A percentile compares a stretch with the other conserved stretches of the same genome.
Conservation (phyloP, 2,329 filamentous ascomycete species). For the Cladosporium sp. region DNA sequence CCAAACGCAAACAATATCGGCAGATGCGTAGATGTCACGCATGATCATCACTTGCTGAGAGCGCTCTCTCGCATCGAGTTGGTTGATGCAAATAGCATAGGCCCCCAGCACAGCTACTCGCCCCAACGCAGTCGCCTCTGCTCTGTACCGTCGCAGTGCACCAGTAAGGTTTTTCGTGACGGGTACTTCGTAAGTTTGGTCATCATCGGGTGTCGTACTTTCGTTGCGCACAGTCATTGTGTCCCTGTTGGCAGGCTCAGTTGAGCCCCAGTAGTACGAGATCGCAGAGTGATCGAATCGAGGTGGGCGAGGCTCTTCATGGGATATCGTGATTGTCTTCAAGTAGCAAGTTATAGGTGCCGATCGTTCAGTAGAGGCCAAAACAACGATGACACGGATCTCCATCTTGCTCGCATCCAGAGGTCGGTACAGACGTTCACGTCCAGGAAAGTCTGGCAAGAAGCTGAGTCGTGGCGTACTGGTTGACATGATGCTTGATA, state of each 20-base stretch:
- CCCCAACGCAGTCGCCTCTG: neutral
- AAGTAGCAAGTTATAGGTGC: neutral
- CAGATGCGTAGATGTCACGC: neutral
- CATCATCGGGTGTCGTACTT: no score
- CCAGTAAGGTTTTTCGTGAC: neutral
- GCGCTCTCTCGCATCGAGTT: neutral
- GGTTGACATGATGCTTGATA: no score
- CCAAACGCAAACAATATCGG: neutral
- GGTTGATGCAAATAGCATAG: neutral
- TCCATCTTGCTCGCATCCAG: neutral
- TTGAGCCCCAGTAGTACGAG: conserved; percentile 1
- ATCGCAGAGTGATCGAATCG: neutral
- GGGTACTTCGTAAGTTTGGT: neutral
- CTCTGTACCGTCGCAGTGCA: neutral
- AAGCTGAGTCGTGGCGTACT: neutral
- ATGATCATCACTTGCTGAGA: neutral
- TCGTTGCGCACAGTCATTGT: neutral
- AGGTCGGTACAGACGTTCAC: neutral
- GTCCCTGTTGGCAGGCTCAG: neutral
- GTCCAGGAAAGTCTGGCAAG: neutral
- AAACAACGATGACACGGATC: neutral
- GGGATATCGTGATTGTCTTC: neutral
- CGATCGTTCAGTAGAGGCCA: neutral
- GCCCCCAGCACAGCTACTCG: neutral
- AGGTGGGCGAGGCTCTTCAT: no score